Conservation (phyloP, 2,329 filamentous ascomycete genomes). For the Talaromyces sp. region DNA sequence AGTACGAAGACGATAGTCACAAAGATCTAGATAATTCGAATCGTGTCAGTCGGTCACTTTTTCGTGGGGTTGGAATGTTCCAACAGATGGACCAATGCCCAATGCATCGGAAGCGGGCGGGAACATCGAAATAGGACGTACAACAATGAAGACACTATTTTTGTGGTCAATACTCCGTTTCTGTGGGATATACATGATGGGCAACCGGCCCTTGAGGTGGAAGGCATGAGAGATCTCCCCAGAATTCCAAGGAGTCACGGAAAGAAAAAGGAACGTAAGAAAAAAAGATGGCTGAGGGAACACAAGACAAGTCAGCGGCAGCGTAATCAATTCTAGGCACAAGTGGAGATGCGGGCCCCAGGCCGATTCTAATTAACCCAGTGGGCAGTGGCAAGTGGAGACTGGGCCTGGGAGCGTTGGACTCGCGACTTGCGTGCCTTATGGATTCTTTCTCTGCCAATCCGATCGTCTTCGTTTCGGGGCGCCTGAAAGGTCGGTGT, state of each 20-base stretch:
- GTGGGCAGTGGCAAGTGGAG: constrained; percentile 6
- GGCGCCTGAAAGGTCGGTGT: constrained; percentile 9
- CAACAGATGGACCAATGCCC: not conserved
- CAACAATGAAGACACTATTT: constrained; percentile 35
- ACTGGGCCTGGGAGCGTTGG: not conserved
- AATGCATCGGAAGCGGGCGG: constrained; percentile 7
- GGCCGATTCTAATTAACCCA: constrained; percentile 18
- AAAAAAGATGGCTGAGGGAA: constrained; percentile 7
- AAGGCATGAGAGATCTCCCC: constrained; percentile 22
- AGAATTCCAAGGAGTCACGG: constrained; percentile 12
- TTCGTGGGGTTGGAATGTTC: no score
- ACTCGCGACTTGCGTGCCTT: no score
- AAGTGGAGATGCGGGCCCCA: constrained; percentile 13
- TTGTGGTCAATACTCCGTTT: constrained; percentile 21
- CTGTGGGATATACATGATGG: constrained; percentile 28
- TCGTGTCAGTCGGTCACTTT: not conserved
- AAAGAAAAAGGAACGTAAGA: constrained; percentile 6
- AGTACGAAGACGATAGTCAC: constrained; percentile 35
- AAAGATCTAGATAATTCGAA: not conserved
- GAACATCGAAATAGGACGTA: constrained; percentile 21
- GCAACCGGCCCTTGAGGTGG: constrained; percentile 15
- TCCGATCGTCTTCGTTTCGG: not conserved
- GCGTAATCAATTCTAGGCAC: constrained; percentile 14
- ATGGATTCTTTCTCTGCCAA: not conserved
- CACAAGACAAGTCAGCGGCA: constrained; percentile 14